Evolutionary conservation across 768 basidiomycete species (phyloP).

Genomic region (Lactarius hengduanensis): DNA sequence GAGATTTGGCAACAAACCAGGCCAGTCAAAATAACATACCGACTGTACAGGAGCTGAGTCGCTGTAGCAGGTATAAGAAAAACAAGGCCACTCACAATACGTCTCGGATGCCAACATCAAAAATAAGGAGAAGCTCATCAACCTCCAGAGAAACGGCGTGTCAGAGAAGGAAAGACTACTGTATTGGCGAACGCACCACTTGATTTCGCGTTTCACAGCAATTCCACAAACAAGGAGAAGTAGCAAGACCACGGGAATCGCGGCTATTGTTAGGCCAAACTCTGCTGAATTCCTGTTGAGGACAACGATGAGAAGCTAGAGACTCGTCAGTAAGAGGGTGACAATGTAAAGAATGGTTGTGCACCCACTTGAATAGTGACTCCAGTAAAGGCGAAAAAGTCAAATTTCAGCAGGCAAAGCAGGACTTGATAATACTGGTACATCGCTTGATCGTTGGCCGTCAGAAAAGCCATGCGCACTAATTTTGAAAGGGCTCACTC

Average conservation of each 20-base stretch:
- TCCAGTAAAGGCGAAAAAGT: conserved; percentile 86
- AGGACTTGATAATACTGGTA: conserved; percentile 86
- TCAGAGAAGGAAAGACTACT: conserved; percentile 8
- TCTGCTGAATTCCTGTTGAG: conserved; percentile 62
- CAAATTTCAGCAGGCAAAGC: conserved; percentile 85
- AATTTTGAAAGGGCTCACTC: conserved; percentile 44
- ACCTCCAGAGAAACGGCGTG: conserved; percentile 39
- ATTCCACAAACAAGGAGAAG: conserved; percentile 63
- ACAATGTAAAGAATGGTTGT: conserved; percentile 5
- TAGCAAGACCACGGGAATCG: conserved; percentile 74
- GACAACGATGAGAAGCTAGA: conserved; percentile 78
- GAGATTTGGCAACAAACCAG: background rate
- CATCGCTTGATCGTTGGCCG: conserved; percentile 56
- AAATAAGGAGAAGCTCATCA: conserved; percentile 69
- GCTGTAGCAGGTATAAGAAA: conserved; percentile 5
- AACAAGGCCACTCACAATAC: conserved; percentile 57
- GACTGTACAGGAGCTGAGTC: conserved; percentile 14
- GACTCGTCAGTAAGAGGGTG: conserved; percentile 1
- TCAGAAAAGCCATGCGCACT: conserved; percentile 14
- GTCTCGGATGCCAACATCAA: conserved; percentile 76
- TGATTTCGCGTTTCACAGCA: conserved; percentile 79
- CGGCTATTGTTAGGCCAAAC: conserved; percentile 78
- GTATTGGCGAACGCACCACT: conserved; percentile 49
- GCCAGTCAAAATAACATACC: conserved; percentile 7
- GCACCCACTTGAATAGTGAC: conserved; percentile 77